phyloP scores from a whole-genome alignment of 352 stramenopile genomes.

The Saprolegnia diclina region DNA sequence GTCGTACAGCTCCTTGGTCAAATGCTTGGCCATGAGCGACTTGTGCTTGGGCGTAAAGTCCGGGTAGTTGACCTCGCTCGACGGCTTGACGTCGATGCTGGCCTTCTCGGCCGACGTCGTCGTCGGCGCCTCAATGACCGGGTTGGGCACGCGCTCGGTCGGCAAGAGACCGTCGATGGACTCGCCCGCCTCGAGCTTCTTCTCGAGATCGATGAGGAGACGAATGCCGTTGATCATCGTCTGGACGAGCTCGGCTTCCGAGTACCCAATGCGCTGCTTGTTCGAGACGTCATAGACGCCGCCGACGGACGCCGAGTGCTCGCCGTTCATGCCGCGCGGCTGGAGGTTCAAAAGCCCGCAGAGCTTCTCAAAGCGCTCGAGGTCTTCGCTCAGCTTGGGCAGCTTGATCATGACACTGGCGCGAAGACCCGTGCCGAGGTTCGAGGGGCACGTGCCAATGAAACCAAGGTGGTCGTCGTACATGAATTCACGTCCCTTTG shows the following conservation, averaged over 20 bases:
- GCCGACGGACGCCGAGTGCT: slow-evolving; percentile 74
- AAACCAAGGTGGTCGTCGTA: slow-evolving; percentile 88
- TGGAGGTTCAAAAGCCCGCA: slow-evolving; percentile 76
- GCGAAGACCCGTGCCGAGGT: slow-evolving; percentile 79
- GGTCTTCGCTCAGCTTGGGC: slow-evolving; percentile 59
- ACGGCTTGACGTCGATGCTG: slow-evolving; percentile 52
- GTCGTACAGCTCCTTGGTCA: slow-evolving; percentile 75
- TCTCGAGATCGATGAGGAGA: slow-evolving; percentile 87
- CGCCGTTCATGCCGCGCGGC: slow-evolving; percentile 68
- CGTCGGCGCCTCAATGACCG: slow-evolving; percentile 58
- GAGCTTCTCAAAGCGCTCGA: slow-evolving; percentile 62
- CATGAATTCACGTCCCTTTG: slow-evolving; percentile 64
- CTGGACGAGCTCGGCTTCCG: slow-evolving; percentile 92
- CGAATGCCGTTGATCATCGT: slow-evolving; percentile 93
- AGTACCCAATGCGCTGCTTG: slow-evolving; percentile 90
- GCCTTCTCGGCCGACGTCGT: slow-evolving; percentile 37
- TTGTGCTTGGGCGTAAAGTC: slow-evolving; percentile 78
- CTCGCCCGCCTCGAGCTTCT: slow-evolving; percentile 77
- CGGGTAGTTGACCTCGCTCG: slow-evolving; percentile 65
- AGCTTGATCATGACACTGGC: slow-evolving; percentile 85
- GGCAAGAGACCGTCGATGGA: slow-evolving; percentile 62
- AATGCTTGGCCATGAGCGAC: slow-evolving; percentile 80
- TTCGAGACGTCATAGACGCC: slow-evolving; percentile 94
- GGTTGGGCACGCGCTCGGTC: slow-evolving; percentile 40
- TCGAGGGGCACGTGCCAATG: slow-evolving; percentile 80